Conservation (phyloP, 1,284 basidiomycete species). For the Filobasidium uniguttulatum region DNA sequence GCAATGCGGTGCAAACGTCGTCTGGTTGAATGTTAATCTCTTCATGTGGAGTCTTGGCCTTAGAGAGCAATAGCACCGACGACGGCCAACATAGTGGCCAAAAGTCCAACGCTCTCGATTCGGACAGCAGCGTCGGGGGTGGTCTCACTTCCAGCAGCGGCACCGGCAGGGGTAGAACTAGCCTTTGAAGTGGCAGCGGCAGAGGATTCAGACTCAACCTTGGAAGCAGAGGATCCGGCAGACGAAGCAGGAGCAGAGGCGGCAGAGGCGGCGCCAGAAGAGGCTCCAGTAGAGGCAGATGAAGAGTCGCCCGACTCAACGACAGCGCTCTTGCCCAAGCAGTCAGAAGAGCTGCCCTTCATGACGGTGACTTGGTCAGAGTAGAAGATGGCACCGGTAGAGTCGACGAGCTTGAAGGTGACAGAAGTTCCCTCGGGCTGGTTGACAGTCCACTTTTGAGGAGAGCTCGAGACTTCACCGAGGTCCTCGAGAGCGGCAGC, state of each 20-base stretch:
- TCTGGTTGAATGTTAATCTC: too few species aligned
- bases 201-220: conserved; percentile 4
- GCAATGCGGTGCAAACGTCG: too few species aligned
- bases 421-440: conserved; percentile 40
- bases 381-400: conserved; percentile 46
- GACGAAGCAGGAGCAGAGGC: background rate
- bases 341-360: conserved; percentile 35
- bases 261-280: conserved; percentile 8
- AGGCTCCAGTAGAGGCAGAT: conserved; percentile 5
- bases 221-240: conserved; percentile 9
- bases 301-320: conserved; percentile 8
- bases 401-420: conserved; percentile 39
- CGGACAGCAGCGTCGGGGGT: conserved; percentile 6
- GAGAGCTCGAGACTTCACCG: conserved; percentile 28
- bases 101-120: conserved; percentile 9
- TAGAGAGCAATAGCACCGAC: conserved; percentile 8
- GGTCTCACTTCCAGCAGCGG: conserved; percentile 7
- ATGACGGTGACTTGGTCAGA: conserved; percentile 46
- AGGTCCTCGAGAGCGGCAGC: conserved; percentile 44
- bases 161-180: conserved; percentile 7
- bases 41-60: too few species aligned
- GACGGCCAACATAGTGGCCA: conserved; percentile 9
- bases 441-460: conserved; percentile 51
- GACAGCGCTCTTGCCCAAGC: too few species aligned
- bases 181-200: conserved; percentile 9